phyloP scores from a whole-genome alignment of 2,329 filamentous ascomycete genomes.

The Penicillium oxalicum region DNA sequence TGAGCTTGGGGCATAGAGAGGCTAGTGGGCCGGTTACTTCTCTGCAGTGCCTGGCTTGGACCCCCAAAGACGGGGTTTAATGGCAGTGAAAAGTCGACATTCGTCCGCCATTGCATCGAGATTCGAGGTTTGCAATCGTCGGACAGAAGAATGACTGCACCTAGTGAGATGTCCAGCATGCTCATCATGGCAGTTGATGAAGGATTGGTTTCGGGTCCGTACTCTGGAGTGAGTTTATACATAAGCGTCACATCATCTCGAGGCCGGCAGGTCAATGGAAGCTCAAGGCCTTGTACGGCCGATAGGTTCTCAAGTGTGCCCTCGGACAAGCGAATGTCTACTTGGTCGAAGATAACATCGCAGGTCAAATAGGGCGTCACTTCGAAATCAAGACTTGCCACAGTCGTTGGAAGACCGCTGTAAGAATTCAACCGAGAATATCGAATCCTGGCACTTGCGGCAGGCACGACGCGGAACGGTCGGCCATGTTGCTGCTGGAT shows the following conservation, averaged over 20 bases:
- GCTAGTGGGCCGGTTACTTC: constrained; percentile 41
- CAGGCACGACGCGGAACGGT: constrained; percentile 51
- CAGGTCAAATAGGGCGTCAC: constrained; percentile 48
- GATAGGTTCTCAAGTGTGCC: constrained; percentile 44
- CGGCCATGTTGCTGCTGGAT: constrained; percentile 49
- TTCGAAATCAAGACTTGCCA: constrained; percentile 52
- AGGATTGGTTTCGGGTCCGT: constrained; percentile 31
- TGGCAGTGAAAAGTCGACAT: constrained; percentile 45
- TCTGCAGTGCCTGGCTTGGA: constrained; percentile 42
- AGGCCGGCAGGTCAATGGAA: constrained; percentile 42
- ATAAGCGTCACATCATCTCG: constrained; percentile 54
- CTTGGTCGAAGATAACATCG: constrained; percentile 45
- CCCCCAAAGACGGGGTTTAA: constrained; percentile 44
- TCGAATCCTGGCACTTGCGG: constrained; percentile 51
- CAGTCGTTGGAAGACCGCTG: constrained; percentile 41
- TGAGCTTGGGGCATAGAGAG: constrained; percentile 29
- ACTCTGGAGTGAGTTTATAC: constrained; percentile 46
- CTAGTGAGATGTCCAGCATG: constrained; percentile 45
- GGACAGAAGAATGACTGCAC: constrained; percentile 36
- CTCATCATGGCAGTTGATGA: constrained; percentile 36
- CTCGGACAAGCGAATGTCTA: constrained; percentile 43
- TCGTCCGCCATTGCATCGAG: constrained; percentile 44
- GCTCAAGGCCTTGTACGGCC: constrained; percentile 27
- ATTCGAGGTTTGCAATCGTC: constrained; percentile 41
- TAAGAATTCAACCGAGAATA: constrained; percentile 47